These are phyloP conservation scores for Gliomastix tumulicola DNA, from an alignment of 2,329 filamentous ascomycete species.

Conservation along the genomic window DNA sequence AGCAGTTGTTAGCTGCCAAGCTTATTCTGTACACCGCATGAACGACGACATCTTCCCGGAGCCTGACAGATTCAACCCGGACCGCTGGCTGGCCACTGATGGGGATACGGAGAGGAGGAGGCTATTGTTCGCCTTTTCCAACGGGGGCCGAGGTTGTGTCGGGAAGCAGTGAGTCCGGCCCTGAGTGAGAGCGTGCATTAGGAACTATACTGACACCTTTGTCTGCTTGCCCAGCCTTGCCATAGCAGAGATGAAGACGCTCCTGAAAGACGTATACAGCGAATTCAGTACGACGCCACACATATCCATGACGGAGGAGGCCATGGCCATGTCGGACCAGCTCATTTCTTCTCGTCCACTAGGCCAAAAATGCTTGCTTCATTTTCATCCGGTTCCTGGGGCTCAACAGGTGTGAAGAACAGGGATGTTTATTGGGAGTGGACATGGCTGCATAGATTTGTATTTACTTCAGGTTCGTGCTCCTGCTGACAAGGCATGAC, in stretches of 20 bases:
- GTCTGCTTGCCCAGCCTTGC: conserved; percentile 46
- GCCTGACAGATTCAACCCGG: conserved; percentile 70
- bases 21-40: conserved; percentile 52
- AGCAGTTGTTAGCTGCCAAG: conserved; percentile 54
- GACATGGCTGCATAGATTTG: too few species aligned
- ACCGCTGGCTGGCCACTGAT: conserved; percentile 71
- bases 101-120: conserved; percentile 66
- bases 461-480: too few species aligned
- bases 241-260: conserved; percentile 59
- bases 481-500: too few species aligned
- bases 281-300: conserved; percentile 50
- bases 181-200: background rate
- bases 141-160: conserved; percentile 58
- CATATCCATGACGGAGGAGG: conserved; percentile 39
- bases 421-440: too few species aligned
- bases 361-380: conserved; percentile 52
- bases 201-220: too few species aligned
- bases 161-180: conserved; percentile 54
- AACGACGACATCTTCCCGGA: conserved; percentile 66
- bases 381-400: too few species aligned
- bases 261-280: conserved; percentile 57
- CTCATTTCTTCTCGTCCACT: conserved; percentile 58
- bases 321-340: conserved; percentile 63
- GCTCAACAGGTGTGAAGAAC: too few species aligned
- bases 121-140: conserved; percentile 59